These are phyloP conservation scores for Amoebophrya sp. DNA, from an alignment of 169 alveolate species.

Conservation along the genomic window DNA sequence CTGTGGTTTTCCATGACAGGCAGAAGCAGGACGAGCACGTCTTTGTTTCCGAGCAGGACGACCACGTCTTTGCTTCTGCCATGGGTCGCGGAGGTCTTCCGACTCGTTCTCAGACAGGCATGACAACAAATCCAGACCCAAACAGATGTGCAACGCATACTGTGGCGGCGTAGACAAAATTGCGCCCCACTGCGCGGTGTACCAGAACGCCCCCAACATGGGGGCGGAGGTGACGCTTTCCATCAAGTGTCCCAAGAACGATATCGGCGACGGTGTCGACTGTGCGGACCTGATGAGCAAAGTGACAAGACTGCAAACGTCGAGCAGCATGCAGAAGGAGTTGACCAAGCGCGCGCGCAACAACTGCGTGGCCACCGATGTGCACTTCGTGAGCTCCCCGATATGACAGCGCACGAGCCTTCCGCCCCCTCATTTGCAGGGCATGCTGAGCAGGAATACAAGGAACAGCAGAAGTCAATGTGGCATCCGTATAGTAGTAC, in stretches of 20 bases:
- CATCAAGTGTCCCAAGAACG: background rate
- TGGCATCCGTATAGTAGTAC: too few relatives aligned
- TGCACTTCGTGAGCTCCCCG: background rate
- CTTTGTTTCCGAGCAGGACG: too few relatives aligned
- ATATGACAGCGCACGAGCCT: too few relatives aligned
- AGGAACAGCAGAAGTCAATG: too few relatives aligned
- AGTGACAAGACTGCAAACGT: background rate
- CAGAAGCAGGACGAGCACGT: too few relatives aligned
- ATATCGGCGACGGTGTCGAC: background rate
- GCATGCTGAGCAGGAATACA: too few relatives aligned
- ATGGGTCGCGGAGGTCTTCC: too few relatives aligned
- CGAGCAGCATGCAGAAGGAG: background rate
- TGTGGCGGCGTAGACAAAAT: background rate
- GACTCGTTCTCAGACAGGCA: too few relatives aligned
- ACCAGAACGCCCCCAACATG: background rate
- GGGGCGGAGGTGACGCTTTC: background rate
- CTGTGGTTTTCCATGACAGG: too few relatives aligned
- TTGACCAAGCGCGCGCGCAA: background rate
- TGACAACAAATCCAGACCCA: background rate
- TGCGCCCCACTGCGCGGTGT: background rate
- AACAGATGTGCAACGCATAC: background rate
- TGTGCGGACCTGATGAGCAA: background rate
- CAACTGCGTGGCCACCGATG: conserved; percentile 12
- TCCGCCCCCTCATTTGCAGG: too few relatives aligned
- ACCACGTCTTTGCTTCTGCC: too few relatives aligned